These are phyloP conservation scores for Penicillium griseofulvum DNA, from an alignment of 2,329 filamentous ascomycete genomes.

Conservation along the genomic window DNA sequence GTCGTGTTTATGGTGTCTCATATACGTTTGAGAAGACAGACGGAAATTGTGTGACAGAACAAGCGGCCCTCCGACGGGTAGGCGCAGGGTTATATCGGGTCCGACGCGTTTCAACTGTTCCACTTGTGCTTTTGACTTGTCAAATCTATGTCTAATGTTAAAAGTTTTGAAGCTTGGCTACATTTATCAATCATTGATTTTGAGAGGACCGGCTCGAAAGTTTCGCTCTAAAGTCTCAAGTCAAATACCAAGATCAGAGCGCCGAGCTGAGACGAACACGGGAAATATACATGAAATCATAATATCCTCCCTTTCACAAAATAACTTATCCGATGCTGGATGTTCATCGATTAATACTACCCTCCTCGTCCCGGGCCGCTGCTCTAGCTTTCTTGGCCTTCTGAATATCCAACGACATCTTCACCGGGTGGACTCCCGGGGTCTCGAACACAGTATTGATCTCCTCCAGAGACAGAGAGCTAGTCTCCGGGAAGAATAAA, in stretches of 20 bases:
- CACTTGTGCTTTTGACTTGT: conserved; percentile 7
- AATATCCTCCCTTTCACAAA: neutral
- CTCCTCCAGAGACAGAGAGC: conserved; percentile 53
- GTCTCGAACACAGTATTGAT: conserved; percentile 59
- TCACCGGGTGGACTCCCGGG: conserved; percentile 42
- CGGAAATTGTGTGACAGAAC: conserved; percentile 20
- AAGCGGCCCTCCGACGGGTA: conserved; percentile 21
- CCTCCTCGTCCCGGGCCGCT: conserved; percentile 20
- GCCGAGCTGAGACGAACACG: neutral
- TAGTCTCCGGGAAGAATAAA: conserved; percentile 55
- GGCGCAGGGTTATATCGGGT: conserved; percentile 16
- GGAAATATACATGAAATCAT: neutral
- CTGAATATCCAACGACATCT: conserved; percentile 45
- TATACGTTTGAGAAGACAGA: conserved; percentile 11
- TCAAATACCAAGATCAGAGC: neutral
- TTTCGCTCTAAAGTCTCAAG: no score
- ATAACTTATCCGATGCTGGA: neutral
- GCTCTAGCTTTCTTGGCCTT: conserved; percentile 39
- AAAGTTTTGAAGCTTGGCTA: neutral
- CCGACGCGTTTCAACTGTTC: conserved; percentile 23
- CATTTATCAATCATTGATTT: neutral
- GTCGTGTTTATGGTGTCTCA: neutral
- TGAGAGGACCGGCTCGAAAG: neutral
- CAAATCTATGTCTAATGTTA: neutral
- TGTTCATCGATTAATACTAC: neutral